These are phyloP conservation scores for Eutrema salsugineum DNA, from an alignment of 441 rosid genomes.

Conservation along the genomic window DNA sequence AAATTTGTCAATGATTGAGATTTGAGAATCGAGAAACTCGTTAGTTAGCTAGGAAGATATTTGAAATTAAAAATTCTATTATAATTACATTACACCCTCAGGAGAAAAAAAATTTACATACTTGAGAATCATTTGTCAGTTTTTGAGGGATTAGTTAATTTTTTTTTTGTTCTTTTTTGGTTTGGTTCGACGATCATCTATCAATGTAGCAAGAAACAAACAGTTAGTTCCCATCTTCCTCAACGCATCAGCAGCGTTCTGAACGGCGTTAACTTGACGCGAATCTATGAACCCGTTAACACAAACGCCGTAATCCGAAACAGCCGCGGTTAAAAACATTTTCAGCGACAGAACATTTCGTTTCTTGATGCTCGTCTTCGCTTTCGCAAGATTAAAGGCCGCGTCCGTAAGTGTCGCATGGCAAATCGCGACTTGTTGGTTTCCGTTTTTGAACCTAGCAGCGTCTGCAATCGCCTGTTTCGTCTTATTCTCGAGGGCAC, in stretches of 20 bases:
- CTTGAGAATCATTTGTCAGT: not conserved
- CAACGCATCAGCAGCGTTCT: slow-evolving; percentile 22
- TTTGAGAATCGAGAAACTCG: not conserved
- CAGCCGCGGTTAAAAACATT: slow-evolving; percentile 20
- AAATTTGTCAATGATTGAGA: not conserved
- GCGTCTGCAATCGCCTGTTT: not conserved
- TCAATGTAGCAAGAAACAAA: slow-evolving; percentile 25
- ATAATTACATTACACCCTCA: slow-evolving; percentile 3
- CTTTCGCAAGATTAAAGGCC: slow-evolving; percentile 5
- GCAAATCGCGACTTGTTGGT: slow-evolving; percentile 3
- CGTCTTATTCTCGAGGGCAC: slow-evolving; percentile 17
- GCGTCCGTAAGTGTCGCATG: slow-evolving; percentile 15
- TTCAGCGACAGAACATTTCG: not conserved
- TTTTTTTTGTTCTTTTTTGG: not conserved
- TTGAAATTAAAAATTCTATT: not conserved
- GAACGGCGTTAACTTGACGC: slow-evolving; percentile 22
- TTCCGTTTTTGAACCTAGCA: not conserved
- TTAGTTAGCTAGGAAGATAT: not conserved
- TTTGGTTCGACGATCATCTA: not conserved
- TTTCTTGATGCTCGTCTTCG: slow-evolving; percentile 13
- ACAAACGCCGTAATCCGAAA: slow-evolving; percentile 29
- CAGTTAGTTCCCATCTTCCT: slow-evolving; percentile 29
- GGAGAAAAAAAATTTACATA: not conserved
- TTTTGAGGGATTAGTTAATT: not conserved
- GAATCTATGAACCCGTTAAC: slow-evolving; percentile 11